Evolutionary conservation across 2,329 filamentous ascomycete species (phyloP), one percentile per base, ranked within the genome.

Genomic region (Laburnicola sp.): DNA sequence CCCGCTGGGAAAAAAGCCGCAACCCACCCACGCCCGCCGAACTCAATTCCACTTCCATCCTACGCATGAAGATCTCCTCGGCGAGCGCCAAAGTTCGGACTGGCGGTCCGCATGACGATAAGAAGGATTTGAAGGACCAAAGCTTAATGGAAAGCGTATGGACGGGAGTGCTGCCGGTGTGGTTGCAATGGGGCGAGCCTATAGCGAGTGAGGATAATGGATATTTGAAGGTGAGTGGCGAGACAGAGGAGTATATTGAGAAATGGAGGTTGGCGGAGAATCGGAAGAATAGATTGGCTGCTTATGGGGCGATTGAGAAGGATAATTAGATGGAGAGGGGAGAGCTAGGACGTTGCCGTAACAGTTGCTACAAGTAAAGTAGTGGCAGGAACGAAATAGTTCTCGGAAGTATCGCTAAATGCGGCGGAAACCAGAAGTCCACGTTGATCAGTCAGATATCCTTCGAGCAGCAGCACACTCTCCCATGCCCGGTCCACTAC

Each of bases 161-260:
- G 71, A 71, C 71, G 28, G 71, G 71, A 1, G 68, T 72, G 2
- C 63, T 73, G 49, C 71, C 71, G 31, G 59, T 58, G 34, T 73
- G 67, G 65, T 55, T 58, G 10, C 54, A 58, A 31, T 72, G 66
- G 65, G 70, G 69, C 4, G 64, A 68, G 56, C 65, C 68, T 21
- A 57, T 71, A 4, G 32, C 51, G 2, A 66, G 60, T 3, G 50
- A 52, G 51, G 57, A 65, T 21, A 66, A 66, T 55, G 56, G 75
- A 56, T 77, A 86, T 3, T 69, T 74, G 28, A 66, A 78, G 8
- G 73, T 16, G 16, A 16, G 86, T 1, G 68, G 74, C 27, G 68
- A 79, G 6, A 74, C 88, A 16, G 88, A 89, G 6, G 77, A 72
- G 53, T 85, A 91, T 73, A 74, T 93, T 47, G 73, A 64, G 43